A percentile compares a stretch with the other conserved stretches of the same genome.
Evolutionary conservation across 345 rosid genomes (phyloP).

Genomic region (Gossypium turneri): DNA sequence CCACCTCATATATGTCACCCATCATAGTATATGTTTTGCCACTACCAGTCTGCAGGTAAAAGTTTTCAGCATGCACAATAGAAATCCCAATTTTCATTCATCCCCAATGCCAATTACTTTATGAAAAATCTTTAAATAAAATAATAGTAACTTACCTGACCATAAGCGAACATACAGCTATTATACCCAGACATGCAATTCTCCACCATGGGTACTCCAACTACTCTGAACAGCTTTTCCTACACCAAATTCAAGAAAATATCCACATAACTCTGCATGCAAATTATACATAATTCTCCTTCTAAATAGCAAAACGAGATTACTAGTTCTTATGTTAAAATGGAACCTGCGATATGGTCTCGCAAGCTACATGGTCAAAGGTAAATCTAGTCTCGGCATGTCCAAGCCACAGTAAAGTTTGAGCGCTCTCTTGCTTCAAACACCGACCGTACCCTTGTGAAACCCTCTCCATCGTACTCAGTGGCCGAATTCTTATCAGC

Average conservation of each 20-base stretch:
- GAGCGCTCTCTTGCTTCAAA: constrained; percentile 76
- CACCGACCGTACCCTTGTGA: constrained; percentile 65
- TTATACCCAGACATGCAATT: constrained; percentile 94
- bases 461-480: constrained; percentile 55
- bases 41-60: constrained; percentile 79
- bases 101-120: neutral
- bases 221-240: constrained; percentile 74
- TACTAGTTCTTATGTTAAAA: neutral
- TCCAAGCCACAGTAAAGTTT: constrained; percentile 74
- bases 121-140: neutral
- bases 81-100: neutral
- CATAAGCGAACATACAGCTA: constrained; percentile 93
- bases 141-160: constrained; percentile 55
- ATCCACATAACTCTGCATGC: constrained; percentile 13
- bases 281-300: neutral
- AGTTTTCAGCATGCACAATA: neutral
- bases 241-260: constrained; percentile 27
- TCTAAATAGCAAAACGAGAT: neutral
- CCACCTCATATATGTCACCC: constrained; percentile 67
- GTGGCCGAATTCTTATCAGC: constrained; percentile 78
- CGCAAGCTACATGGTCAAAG: constrained; percentile 78
- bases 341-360: constrained; percentile 77
- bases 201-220: constrained; percentile 93
- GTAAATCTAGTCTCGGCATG: constrained; percentile 94
- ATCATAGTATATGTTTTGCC: constrained; percentile 97